Conservation (phyloP, 2,329 filamentous ascomycete genomes). For the Hortaea sp. region DNA sequence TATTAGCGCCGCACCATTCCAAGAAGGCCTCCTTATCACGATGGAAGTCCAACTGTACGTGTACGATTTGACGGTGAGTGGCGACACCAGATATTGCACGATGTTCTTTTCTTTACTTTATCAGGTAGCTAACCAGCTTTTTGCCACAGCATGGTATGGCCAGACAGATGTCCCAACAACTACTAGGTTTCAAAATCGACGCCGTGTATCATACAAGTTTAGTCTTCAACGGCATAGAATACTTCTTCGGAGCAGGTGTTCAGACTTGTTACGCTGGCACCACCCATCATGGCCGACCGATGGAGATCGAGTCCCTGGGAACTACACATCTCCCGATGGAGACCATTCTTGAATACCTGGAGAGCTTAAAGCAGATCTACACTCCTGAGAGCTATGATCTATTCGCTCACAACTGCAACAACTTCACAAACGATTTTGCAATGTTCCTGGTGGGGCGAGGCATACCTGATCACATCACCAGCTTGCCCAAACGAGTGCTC, state of each 20-base stretch:
- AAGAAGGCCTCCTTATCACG: neutral
- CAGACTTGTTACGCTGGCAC: conserved; percentile 69
- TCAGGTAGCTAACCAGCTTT: too few relatives aligned
- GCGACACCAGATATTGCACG: too few relatives aligned
- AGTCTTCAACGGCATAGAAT: conserved; percentile 74
- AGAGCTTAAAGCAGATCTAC: conserved; percentile 73
- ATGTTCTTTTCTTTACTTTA: too few relatives aligned
- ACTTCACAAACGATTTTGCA: conserved; percentile 86
- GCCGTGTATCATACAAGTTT: conserved; percentile 94
- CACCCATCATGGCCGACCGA: conserved; percentile 77
- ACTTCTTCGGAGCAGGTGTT: conserved; percentile 81
- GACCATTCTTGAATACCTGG: conserved; percentile 75
- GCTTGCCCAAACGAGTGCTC: conserved; percentile 74
- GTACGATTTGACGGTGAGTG: conserved; percentile 36
- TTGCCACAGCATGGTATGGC: conserved; percentile 22
- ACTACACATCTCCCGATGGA: conserved; percentile 69
- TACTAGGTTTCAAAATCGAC: conserved; percentile 66
- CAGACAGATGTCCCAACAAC: conserved; percentile 43
- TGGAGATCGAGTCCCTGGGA: conserved; percentile 67
- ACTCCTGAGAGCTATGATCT: conserved; percentile 73
- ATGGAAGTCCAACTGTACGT: conserved; percentile 45
- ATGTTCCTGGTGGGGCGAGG: conserved; percentile 82
- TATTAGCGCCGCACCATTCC: too few relatives aligned
- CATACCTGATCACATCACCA: conserved; percentile 78
- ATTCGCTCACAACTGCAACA: conserved; percentile 85